Evolutionary conservation across 2,329 filamentous ascomycete genomes (phyloP).

Genomic region (Myriosclerotinia scirpicola): DNA sequence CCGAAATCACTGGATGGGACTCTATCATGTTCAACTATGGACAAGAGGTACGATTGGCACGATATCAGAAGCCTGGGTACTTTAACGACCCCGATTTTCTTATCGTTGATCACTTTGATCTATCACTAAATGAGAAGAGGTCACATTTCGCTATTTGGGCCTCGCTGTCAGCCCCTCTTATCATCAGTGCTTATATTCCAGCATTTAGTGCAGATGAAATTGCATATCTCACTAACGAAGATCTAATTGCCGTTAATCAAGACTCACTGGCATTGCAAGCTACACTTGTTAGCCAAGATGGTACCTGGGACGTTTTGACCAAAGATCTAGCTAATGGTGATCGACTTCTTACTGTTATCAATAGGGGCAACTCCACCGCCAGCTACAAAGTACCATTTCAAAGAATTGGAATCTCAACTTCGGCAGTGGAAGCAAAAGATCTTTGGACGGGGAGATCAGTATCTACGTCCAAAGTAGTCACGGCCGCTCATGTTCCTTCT

Average conservation of each 20-base stretch:
- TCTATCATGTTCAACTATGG: conserved; percentile 51
- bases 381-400: conserved; percentile 39
- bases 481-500: conserved; percentile 43
- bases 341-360: conserved; percentile 49
- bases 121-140: conserved; percentile 34
- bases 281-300: conserved; percentile 49
- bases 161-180: conserved; percentile 36
- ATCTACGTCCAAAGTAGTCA: conserved; percentile 39
- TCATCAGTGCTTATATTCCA: conserved; percentile 40
- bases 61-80: conserved; percentile 43
- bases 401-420: conserved; percentile 34
- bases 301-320: conserved; percentile 48
- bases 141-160: conserved; percentile 39
- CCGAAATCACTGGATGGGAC: conserved; percentile 43
- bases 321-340: conserved; percentile 50
- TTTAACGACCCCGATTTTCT: conserved; percentile 40
- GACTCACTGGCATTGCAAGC: conserved; percentile 39
- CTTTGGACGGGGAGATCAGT: conserved; percentile 47
- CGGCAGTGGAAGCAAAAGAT: conserved; percentile 42
- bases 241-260: conserved; percentile 36
- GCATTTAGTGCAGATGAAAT: conserved; percentile 42
- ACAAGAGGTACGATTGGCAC: conserved; percentile 39
- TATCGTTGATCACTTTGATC: conserved; percentile 36
- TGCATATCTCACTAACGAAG: conserved; percentile 43
- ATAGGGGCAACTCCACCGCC: conserved; percentile 43